Evolutionary conservation across 805 yeast species (phyloP).

Genomic region (Ogataea dorogensis): DNA sequence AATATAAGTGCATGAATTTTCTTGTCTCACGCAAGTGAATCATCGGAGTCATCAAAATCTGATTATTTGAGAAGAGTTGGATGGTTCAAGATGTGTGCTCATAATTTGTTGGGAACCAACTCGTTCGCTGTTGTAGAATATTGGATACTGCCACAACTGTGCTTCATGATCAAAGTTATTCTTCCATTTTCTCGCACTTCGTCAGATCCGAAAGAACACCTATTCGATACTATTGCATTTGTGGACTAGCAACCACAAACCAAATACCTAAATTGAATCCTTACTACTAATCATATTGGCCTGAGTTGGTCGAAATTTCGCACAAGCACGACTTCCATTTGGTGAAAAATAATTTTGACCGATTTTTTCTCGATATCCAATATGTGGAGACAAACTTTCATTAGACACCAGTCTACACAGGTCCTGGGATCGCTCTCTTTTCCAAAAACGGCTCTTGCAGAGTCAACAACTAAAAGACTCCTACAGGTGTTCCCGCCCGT

Average conservation of each 20-base stretch:
- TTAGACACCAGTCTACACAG: slow-evolving; percentile 21
- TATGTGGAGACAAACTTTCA: slow-evolving; percentile 9
- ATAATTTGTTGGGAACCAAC: too few species aligned
- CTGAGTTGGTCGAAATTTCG: not conserved
- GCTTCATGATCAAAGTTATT: too few species aligned
- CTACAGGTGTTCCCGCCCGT: slow-evolving; percentile 28
- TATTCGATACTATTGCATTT: too few species aligned
- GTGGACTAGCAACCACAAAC: slow-evolving; percentile 17
- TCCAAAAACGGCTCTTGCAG: not conserved
- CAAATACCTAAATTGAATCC: not conserved
- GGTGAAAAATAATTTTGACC: not conserved
- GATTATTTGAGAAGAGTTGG: too few species aligned
- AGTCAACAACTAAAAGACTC: slow-evolving; percentile 13
- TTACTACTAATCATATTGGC: too few species aligned
- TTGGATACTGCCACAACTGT: too few species aligned
- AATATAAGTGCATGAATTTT: not conserved
- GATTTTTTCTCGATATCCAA: slow-evolving; percentile 1
- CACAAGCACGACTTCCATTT: not conserved
- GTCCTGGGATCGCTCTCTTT: slow-evolving; percentile 2
- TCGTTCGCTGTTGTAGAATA: too few species aligned
- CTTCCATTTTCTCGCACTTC: too few species aligned
- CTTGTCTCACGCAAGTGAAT: slow-evolving; percentile 13
- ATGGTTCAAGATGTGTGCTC: too few species aligned
- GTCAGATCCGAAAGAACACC: too few species aligned
- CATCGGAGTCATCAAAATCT: slow-evolving; percentile 13